Conservation (phyloP, 345 rosid species). For the Erucastrum elatum region DNA sequence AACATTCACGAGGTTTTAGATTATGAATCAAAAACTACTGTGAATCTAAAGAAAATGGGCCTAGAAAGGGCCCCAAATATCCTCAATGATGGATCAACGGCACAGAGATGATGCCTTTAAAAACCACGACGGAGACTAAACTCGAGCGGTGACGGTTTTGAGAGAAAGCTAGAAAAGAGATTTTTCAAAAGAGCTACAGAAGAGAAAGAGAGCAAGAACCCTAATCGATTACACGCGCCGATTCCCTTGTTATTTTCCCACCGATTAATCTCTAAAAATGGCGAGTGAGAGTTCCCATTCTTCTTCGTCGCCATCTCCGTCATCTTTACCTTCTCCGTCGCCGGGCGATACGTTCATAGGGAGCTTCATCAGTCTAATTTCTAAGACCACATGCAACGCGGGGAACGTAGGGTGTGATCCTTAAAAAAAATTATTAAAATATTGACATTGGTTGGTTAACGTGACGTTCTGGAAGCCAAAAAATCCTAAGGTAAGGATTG, state of each 20-base stretch:
- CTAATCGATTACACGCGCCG: constrained; percentile 19
- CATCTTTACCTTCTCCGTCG: constrained; percentile 34
- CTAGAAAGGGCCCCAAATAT: constrained; percentile 8
- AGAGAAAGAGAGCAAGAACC: constrained; percentile 19
- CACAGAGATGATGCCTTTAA: constrained; percentile 36
- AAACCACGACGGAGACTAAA: constrained; percentile 34
- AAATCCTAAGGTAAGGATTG: too few relatives aligned
- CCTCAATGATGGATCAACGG: constrained; percentile 27
- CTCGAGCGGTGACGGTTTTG: constrained; percentile 27
- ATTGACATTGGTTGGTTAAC: too few relatives aligned
- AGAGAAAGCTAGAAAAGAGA: constrained; percentile 5
- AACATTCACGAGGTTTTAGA: background rate
- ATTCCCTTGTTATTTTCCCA: background rate
- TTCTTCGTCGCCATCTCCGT: constrained; percentile 29
- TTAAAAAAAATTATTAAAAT: too few relatives aligned
- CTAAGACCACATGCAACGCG: too few relatives aligned
- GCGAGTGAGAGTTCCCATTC: constrained; percentile 35
- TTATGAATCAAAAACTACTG: background rate
- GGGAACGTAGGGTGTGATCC: too few relatives aligned
- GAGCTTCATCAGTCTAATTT: constrained; percentile 48
- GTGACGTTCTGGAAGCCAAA: too few relatives aligned
- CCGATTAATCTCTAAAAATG: constrained; percentile 17
- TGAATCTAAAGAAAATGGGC: constrained; percentile 6
- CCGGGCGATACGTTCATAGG: constrained; percentile 44
- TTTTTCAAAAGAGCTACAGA: constrained; percentile 10